phyloP scores from a whole-genome alignment of 1,284 basidiomycete genomes.

The Phylloboletellus chloephorus region DNA sequence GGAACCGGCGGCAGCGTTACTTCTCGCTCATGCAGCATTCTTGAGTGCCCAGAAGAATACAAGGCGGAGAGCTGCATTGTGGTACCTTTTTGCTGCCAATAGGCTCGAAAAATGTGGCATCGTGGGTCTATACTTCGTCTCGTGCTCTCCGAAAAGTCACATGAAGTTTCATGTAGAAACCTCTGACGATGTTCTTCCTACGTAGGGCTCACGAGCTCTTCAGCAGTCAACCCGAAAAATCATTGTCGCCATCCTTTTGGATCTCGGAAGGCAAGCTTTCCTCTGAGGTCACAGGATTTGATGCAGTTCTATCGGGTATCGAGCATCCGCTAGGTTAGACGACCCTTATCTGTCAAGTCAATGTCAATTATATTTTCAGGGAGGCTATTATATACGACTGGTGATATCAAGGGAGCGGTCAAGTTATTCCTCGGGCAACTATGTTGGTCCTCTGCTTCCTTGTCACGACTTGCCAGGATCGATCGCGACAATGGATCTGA shows the following conservation, averaged over 20 bases:
- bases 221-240: slow-evolving; percentile 43
- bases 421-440: slow-evolving; percentile 61
- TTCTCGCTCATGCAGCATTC: slow-evolving; percentile 71
- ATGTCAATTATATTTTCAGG: slow-evolving; percentile 38
- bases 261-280: slow-evolving; percentile 53
- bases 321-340: slow-evolving; percentile 66
- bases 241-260: slow-evolving; percentile 73
- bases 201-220: slow-evolving; percentile 62
- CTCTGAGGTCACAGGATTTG: slow-evolving; percentile 42
- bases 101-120: slow-evolving; percentile 75
- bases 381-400: slow-evolving; percentile 70
- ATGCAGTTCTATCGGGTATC: slow-evolving; percentile 62
- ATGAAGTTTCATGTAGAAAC: slow-evolving; percentile 50
- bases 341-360: neutral
- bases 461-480: slow-evolving; percentile 15
- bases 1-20: slow-evolving; percentile 68
- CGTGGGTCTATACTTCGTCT: slow-evolving; percentile 40
- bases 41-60: slow-evolving; percentile 55
- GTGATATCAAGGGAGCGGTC: slow-evolving; percentile 66
- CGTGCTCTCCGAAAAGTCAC: slow-evolving; percentile 1
- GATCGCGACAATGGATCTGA: slow-evolving; percentile 22
- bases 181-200: slow-evolving; percentile 73
- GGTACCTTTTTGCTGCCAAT: slow-evolving; percentile 70
- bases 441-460: slow-evolving; percentile 22
- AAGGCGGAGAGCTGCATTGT: slow-evolving; percentile 60